A percentile compares a stretch with the other conserved stretches of the same genome.
Evolutionary conservation across 140 eudicot genomes (phyloP).

Genomic region (Erigeron philadelphicus): DNA sequence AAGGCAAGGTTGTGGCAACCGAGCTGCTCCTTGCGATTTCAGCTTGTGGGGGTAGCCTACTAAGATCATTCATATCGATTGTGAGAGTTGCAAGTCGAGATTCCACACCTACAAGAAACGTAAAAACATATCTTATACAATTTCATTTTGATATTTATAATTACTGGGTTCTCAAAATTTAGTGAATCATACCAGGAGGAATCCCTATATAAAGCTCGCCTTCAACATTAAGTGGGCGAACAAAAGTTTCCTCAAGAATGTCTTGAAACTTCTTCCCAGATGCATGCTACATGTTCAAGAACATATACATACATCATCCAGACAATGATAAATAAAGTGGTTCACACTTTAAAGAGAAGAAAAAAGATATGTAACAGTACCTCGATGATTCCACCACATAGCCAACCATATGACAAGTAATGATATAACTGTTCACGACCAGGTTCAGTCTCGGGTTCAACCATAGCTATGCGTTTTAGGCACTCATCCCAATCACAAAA

Average conservation of each 20-base stretch:
- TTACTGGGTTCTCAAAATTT: neutral
- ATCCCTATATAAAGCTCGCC: constrained; percentile 14
- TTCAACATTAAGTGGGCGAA: constrained; percentile 6
- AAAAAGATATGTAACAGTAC: constrained; percentile 28
- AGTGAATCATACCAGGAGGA: constrained; percentile 11
- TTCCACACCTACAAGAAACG: constrained; percentile 64
- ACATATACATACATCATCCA: neutral
- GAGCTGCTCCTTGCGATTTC: neutral
- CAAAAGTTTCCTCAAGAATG: constrained; percentile 2
- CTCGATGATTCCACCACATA: constrained; percentile 90
- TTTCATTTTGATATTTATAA: neutral
- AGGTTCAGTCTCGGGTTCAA: constrained; percentile 67
- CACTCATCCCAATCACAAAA: constrained; percentile 65
- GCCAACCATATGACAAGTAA: constrained; percentile 76
- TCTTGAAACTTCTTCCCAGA: constrained; percentile 15
- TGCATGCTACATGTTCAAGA: constrained; percentile 14
- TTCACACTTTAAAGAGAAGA: neutral
- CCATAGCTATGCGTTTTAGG: constrained; percentile 39
- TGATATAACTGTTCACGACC: constrained; percentile 68
- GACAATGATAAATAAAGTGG: neutral
- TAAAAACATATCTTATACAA: neutral
- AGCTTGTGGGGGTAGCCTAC: constrained; percentile 36
- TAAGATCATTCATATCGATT: constrained; percentile 52
- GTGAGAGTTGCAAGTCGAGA: constrained; percentile 87
- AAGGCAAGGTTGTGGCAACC: constrained; percentile 41